Conservation (phyloP, 371 early-diverging fungal species). For the Synchytrium microbalum region DNA sequence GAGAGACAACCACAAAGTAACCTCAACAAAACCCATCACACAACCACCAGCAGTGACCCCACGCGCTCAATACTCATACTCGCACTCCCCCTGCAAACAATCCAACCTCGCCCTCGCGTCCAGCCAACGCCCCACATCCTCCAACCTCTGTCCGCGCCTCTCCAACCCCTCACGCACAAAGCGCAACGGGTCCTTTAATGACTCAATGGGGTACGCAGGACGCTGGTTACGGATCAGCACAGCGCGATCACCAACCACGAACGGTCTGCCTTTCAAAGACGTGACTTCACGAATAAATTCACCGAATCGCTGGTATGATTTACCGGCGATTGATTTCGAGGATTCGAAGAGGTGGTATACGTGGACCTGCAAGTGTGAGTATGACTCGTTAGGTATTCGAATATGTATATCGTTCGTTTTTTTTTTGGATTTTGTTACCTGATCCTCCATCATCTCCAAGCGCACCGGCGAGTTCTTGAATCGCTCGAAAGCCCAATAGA, state of each 20-base stretch:
- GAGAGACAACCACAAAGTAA: too few relatives aligned
- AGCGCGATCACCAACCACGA: neutral
- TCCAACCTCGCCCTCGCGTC: too few relatives aligned
- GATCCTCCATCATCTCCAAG: slow-evolving; percentile 35
- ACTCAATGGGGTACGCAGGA: neutral
- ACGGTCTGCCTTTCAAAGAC: neutral
- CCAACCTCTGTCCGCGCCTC: neutral
- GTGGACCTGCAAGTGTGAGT: slow-evolving; percentile 20
- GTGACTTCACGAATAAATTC: neutral
- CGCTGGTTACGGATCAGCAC: neutral
- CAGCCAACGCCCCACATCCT: too few relatives aligned
- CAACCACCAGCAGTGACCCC: too few relatives aligned
- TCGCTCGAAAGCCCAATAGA: slow-evolving; percentile 17
- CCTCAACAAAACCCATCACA: too few relatives aligned
- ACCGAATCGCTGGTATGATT: neutral
- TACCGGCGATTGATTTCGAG: neutral
- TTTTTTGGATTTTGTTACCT: too few relatives aligned
- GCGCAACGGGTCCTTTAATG: neutral
- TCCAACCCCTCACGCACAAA: neutral
- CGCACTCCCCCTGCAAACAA: too few relatives aligned
- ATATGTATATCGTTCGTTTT: too few relatives aligned
- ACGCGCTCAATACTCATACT: too few relatives aligned
- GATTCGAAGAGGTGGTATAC: slow-evolving; percentile 33
- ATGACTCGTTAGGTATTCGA: too few relatives aligned
- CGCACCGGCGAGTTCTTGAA: slow-evolving; percentile 12